Evolutionary conservation across 805 yeast species (phyloP).

Genomic region (Candida vaughaniae): DNA sequence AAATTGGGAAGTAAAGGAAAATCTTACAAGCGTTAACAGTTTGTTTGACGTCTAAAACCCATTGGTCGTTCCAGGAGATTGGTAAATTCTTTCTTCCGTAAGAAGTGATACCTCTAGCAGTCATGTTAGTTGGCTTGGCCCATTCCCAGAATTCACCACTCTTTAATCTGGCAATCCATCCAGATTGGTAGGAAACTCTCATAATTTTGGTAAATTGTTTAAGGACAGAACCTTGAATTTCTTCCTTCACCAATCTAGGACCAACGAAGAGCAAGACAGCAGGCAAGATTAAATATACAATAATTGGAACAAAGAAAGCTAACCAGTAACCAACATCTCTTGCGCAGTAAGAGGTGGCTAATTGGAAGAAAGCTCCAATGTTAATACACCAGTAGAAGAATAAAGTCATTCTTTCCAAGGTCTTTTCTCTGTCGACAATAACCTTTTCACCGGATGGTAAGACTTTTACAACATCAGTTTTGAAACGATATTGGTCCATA

Average conservation of each 20-base stretch:
- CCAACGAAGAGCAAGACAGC: slow-evolving; percentile 25
- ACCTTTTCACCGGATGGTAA: slow-evolving; percentile 64
- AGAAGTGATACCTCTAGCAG: slow-evolving; percentile 35
- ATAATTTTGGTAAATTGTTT: slow-evolving; percentile 34
- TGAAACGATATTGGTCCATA: slow-evolving; percentile 51
- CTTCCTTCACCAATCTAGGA: slow-evolving; percentile 28
- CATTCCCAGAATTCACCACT: slow-evolving; percentile 47
- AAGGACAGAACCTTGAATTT: slow-evolving; percentile 48
- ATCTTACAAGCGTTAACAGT: slow-evolving; percentile 46
- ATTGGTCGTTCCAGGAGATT: slow-evolving; percentile 44
- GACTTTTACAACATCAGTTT: slow-evolving; percentile 57
- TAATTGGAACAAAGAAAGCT: slow-evolving; percentile 49
- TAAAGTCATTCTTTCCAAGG: slow-evolving; percentile 43
- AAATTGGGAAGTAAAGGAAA: slow-evolving; percentile 42
- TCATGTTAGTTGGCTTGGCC: slow-evolving; percentile 46
- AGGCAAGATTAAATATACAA: slow-evolving; percentile 32
- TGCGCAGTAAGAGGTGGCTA: slow-evolving; percentile 52
- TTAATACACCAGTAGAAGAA: slow-evolving; percentile 57
- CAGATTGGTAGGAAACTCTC: slow-evolving; percentile 41
- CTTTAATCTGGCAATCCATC: slow-evolving; percentile 41
- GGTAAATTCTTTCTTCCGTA: slow-evolving; percentile 35
- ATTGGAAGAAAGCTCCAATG: slow-evolving; percentile 52
- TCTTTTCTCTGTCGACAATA: slow-evolving; percentile 48
- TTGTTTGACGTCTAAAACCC: slow-evolving; percentile 45
- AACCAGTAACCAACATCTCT: slow-evolving; percentile 55